Percentiles rank a stretch among this genome's conserved stretches.
phyloP scores from a whole-genome alignment of 306 rosid species.

The Delonix regia region DNA sequence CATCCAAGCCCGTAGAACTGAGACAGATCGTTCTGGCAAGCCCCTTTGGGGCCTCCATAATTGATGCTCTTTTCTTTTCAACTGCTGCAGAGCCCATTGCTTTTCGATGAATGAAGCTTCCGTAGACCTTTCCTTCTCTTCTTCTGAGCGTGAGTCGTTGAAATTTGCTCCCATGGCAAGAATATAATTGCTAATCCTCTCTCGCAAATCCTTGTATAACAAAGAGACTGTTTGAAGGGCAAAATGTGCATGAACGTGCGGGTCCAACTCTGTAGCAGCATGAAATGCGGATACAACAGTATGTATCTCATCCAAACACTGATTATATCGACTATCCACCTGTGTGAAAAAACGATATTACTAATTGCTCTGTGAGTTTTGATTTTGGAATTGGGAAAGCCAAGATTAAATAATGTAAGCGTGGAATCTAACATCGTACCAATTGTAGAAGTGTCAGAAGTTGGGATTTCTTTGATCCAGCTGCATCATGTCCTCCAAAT shows the following conservation, averaged over 20 bases:
- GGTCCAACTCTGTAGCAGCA: constrained; percentile 83
- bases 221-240: constrained; percentile 63
- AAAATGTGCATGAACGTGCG: constrained; percentile 71
- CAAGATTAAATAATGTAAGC: not conserved
- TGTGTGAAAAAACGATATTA: constrained; percentile 33
- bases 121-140: constrained; percentile 51
- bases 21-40: constrained; percentile 92
- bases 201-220: constrained; percentile 71
- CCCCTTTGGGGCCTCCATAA: constrained; percentile 98
- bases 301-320: constrained; percentile 82
- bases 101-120: constrained; percentile 72
- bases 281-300: constrained; percentile 81
- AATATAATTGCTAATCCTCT: constrained; percentile 72
- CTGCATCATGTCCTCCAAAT: constrained; percentile 37
- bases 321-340: constrained; percentile 82
- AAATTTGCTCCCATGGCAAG: constrained; percentile 56
- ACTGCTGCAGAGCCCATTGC: constrained; percentile 88
- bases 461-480: constrained; percentile 68
- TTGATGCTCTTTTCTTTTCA: constrained; percentile 75
- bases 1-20: constrained; percentile 91
- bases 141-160: constrained; percentile 45
- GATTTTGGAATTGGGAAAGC: not conserved
- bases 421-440: constrained; percentile 49
- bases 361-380: not conserved
- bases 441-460: constrained; percentile 70